A percentile compares a stretch with the other conserved stretches of the same genome.
Evolutionary conservation across 352 stramenopile species (phyloP).

Genomic region (Globisporangium sylvaticum): DNA sequence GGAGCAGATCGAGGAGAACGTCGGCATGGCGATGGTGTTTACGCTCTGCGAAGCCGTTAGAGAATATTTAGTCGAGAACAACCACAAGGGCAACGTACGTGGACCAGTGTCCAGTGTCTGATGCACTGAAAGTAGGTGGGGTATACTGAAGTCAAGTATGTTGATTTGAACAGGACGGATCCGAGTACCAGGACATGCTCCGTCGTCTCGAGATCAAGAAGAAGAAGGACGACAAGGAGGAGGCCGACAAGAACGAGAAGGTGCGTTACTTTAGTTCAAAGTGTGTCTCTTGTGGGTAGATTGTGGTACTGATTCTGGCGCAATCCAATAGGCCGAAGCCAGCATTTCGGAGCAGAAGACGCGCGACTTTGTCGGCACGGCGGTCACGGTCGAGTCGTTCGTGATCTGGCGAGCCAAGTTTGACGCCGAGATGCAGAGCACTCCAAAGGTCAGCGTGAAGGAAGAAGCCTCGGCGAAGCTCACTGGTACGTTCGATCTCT

Average conservation of each 20-base stretch:
- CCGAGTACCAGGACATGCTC: constrained; percentile 88
- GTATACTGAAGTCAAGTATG: background rate
- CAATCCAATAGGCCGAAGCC: constrained; percentile 10
- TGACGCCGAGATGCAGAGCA: constrained; percentile 52
- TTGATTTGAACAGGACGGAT: constrained; percentile 53
- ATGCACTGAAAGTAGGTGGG: background rate
- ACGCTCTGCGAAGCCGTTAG: constrained; percentile 77
- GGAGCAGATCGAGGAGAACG: constrained; percentile 71
- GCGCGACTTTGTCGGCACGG: constrained; percentile 35
- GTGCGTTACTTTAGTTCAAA: too few relatives aligned
- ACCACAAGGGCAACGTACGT: constrained; percentile 75
- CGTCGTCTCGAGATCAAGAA: constrained; percentile 75
- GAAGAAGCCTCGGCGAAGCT: constrained; percentile 71
- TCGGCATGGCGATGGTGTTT: constrained; percentile 88
- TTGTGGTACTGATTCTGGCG: too few relatives aligned
- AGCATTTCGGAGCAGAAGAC: constrained; percentile 8
- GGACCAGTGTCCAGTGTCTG: background rate
- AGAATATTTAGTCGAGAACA: constrained; percentile 88
- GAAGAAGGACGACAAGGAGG: constrained; percentile 73
- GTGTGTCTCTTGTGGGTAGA: too few relatives aligned
- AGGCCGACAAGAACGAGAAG: constrained; percentile 44
- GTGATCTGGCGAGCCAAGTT: constrained; percentile 70
- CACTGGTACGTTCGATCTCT: constrained; percentile 34
- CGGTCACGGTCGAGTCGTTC: constrained; percentile 80
- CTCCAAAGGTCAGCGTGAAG: constrained; percentile 52